A percentile compares a stretch with the other conserved stretches of the same genome.
Evolutionary conservation across 164 flowering plant species (phyloP).

Genomic region (Cinnamomum micranthum): DNA sequence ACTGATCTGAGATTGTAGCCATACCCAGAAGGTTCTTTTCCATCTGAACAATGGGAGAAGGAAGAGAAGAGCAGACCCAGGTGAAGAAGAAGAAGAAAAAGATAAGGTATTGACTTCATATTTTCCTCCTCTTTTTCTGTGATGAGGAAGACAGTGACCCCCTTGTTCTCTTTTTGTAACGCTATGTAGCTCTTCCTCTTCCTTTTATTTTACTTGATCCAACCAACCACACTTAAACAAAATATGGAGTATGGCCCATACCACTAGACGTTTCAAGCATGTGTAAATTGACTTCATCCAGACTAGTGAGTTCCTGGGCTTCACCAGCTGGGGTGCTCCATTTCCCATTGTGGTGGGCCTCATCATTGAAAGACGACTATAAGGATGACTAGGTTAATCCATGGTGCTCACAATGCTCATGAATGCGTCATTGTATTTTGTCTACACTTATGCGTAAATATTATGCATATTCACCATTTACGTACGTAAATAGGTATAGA

Average conservation of each 20-base stretch:
- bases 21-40: constrained; percentile 24
- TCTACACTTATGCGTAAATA: no score
- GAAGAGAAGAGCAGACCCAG: not conserved
- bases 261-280: not conserved
- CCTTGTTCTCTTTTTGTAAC: not conserved
- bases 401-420: no score
- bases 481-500: no score
- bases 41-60: not conserved
- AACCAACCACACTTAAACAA: not conserved
- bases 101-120: not conserved
- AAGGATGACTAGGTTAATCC: no score
- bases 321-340: no score
- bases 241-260: not conserved
- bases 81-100: not conserved
- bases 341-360: no score
- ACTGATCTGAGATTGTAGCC: constrained; percentile 33
- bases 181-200: not conserved
- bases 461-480: no score
- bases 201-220: not conserved
- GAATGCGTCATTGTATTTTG: no score
- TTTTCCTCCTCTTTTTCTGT: not conserved
- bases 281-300: no score
- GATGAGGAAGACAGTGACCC: not conserved
- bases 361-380: no score
- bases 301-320: no score